Conservation (phyloP, 176 grass and related monocot genomes). For the Tuctoria greenei region DNA sequence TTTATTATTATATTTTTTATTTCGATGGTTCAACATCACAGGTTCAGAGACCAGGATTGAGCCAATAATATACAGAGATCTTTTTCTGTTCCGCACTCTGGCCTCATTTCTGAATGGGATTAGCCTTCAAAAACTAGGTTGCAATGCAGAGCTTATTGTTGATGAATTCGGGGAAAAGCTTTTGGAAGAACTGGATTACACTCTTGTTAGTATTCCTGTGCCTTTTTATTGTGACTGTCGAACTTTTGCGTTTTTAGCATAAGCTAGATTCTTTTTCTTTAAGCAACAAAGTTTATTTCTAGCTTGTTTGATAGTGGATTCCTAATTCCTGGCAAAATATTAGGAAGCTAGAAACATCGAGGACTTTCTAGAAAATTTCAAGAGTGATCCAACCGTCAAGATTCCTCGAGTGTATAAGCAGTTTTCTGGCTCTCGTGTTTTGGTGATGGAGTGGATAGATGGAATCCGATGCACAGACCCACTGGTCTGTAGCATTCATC, state of each 20-base stretch:
- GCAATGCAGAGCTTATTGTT: slow-evolving; percentile 99
- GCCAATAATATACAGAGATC: slow-evolving; percentile 95
- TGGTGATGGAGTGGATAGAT: slow-evolving; percentile 99
- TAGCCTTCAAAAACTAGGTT: slow-evolving; percentile 95
- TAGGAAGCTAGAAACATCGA: slow-evolving; percentile 98
- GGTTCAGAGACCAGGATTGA: slow-evolving; percentile 97
- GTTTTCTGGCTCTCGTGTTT: slow-evolving; percentile 72
- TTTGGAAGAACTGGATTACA: slow-evolving; percentile 98
- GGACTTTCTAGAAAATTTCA: slow-evolving; percentile 95
- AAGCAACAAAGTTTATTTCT: neutral
- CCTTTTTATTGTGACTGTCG: neutral
- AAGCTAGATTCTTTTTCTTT: slow-evolving; percentile 4
- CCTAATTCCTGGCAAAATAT: slow-evolving; percentile 23
- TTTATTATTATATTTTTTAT: neutral
- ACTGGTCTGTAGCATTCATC: slow-evolving; percentile 57
- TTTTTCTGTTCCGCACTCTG: slow-evolving; percentile 89
- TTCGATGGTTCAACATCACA: slow-evolving; percentile 25
- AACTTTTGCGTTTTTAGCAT: neutral
- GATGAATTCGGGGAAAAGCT: slow-evolving; percentile 99
- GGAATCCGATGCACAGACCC: slow-evolving; percentile 94
- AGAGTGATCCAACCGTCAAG: slow-evolving; percentile 96
- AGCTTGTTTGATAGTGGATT: neutral
- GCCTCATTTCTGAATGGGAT: slow-evolving; percentile 97
- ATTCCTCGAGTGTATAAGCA: slow-evolving; percentile 91
- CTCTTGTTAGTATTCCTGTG: slow-evolving; percentile 70